A percentile compares a stretch with the other conserved stretches of the same genome.
Conservation (phyloP, 2,329 filamentous ascomycete species). For the Curvularia hawaiiensis region DNA sequence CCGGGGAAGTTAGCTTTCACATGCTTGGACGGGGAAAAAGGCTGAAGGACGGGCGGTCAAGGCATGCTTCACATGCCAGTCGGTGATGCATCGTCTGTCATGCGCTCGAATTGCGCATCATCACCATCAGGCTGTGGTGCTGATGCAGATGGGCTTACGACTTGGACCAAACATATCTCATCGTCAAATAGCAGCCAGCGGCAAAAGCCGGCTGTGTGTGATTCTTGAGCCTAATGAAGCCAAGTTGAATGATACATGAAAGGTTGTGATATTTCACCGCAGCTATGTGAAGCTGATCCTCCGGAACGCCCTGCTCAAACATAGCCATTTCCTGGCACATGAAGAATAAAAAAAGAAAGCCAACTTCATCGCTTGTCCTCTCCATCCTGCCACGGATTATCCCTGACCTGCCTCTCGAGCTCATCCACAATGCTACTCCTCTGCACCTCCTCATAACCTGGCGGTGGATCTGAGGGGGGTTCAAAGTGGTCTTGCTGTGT, state of each 20-base stretch:
- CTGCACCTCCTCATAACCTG: constrained; percentile 90
- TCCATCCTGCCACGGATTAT: constrained; percentile 22
- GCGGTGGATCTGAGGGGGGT: constrained; percentile 76
- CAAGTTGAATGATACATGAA: not conserved
- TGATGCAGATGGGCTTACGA: not conserved
- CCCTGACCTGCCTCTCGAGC: constrained; percentile 60
- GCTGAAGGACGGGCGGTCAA: not conserved
- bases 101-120: not conserved
- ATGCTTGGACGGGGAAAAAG: constrained; percentile 17
- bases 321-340: constrained; percentile 9
- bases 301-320: constrained; percentile 39
- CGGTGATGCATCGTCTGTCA: not conserved
- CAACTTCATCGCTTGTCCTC: constrained; percentile 20
- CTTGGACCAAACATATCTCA: not conserved
- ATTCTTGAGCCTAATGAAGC: not conserved
- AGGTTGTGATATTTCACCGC: constrained; percentile 2
- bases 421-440: constrained; percentile 77
- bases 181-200: not conserved
- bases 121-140: not conserved
- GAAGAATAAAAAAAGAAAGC: constrained; percentile 3
- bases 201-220: not conserved
- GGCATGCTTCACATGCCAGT: constrained; percentile 14
- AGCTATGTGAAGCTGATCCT: constrained; percentile 7
- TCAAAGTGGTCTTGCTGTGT: constrained; percentile 46
- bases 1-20: constrained; percentile 24